Evolutionary conservation across 805 yeast species (phyloP), one percentile per base, ranked within the genome.

Genomic region (Metschnikowia shivogae): DNA sequence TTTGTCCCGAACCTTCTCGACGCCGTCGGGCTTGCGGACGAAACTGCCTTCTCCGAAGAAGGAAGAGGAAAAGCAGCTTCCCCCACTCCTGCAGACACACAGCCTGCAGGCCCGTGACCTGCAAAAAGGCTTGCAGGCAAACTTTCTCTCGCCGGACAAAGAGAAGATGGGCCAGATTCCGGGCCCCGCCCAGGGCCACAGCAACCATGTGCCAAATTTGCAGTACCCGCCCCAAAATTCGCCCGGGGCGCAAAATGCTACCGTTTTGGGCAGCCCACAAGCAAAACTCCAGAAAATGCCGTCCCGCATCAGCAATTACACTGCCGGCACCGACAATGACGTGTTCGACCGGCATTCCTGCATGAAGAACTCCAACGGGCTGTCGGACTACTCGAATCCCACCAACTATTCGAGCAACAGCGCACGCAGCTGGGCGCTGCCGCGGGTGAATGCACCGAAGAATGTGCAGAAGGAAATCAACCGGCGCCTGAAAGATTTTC

Each of bases 351-450:
- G 35, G 6, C 43, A 33, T 22, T n/a, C 39, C 24, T 43, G 34
- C 19, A 19, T 43, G 44, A 45, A 37, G 34, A 45, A 43, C 44
- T 50, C 53, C 26, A 44, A 39, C 36, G 41, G 42, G 17, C 53
- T 49, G 41, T 60, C 66, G 38, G 62, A 67, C 43, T 68, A 68
- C 48, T 67, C 72, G n/a, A 61, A 63, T 46, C 70, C 73, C 2
- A 67, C 73, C 24, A 65, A 62, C 41, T 66, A 63, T 44, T 49
- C 62, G 13, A 49, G 47, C 32, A 46, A 50, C 9, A 53, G 58
- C 8, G 66, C 62, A 34, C 56, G 74, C 37, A 65, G 66, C 49
- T 72, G 76, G 76, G 65, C 73, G 6, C 67, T 73, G n/a, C 76
- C 76, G 3, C 55, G 72, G 26, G 59, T 66, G 40, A 61, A 59